Conservation (phyloP, 2,329 filamentous ascomycete species). For the Diaporthe capsici region DNA sequence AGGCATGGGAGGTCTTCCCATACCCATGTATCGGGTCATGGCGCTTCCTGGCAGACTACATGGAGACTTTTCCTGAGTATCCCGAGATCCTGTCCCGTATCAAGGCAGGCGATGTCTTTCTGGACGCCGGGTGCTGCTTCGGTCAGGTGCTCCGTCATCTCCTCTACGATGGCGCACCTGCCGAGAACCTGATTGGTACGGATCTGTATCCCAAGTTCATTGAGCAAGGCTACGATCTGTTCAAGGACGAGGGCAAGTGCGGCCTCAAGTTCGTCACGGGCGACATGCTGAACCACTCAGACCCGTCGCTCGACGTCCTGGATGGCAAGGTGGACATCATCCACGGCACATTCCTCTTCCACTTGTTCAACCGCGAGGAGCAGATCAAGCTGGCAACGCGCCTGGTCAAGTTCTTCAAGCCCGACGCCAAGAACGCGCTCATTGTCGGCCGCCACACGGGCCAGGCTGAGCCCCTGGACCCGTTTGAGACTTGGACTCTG, state of each 20-base stretch:
- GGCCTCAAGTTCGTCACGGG: constrained; percentile 44
- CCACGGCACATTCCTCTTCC: constrained; percentile 51
- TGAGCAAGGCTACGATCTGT: constrained; percentile 52
- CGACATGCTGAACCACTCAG: constrained; percentile 46
- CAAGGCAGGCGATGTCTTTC: constrained; percentile 47
- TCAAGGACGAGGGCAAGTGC: constrained; percentile 48
- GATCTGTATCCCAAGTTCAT: constrained; percentile 54
- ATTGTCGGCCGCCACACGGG: constrained; percentile 50
- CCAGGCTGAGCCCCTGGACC: constrained; percentile 44
- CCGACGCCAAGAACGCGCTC: constrained; percentile 42
- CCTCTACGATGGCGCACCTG: constrained; percentile 54
- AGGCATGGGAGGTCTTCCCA: constrained; percentile 53
- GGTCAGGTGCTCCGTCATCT: constrained; percentile 61
- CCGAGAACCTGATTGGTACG: constrained; percentile 54
- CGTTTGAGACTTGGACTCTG: constrained; percentile 38
- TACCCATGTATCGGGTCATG: constrained; percentile 57
- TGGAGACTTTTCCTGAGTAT: constrained; percentile 51
- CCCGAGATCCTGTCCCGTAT: constrained; percentile 48
- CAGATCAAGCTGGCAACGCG: constrained; percentile 47
- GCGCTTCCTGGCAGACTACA: constrained; percentile 55
- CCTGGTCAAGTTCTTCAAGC: constrained; percentile 47
- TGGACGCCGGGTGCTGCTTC: constrained; percentile 61
- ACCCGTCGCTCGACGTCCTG: constrained; percentile 42
- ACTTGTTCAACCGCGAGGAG: constrained; percentile 49
- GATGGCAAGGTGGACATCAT: constrained; percentile 48